Base-by-base conservation (phyloP, 805 yeast genomes). In the Yarrowia sp. region DNA sequence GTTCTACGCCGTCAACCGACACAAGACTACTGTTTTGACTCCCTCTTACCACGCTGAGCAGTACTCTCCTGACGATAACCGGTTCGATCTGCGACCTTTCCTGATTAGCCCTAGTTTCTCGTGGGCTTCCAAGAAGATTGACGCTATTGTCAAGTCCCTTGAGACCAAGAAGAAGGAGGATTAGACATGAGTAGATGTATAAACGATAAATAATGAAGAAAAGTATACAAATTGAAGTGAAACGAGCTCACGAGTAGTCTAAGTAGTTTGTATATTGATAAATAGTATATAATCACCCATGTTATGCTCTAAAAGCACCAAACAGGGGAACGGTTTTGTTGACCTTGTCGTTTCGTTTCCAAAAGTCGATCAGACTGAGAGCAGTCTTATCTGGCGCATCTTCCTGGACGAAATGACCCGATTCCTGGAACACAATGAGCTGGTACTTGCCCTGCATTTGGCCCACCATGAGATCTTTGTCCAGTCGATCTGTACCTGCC, bases 1-100 rank as follows among this genome's bases (percentile, higher is more conserved):
- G 82, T 95, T 86, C 77, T 96, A 95, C 79, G 97, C 98, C 5
- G 86, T 95, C 69, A 95, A 95, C 78, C 87, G 99, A 75, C 99
- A 95, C 79, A 95, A 95, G 79, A 95, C 91, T 87, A 95, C 99
- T 0, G 93, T 94, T n/a, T 84, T 93, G 77, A 95, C 99, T 0
- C 99, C 99, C 14, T 86, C 96, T 45, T 95, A 95, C 76, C 99
- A 95, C 75, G 99, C 99, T 0, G 99, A 95, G 77, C 96, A 91
- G 75, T 95, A 95, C 76, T 93, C 98, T 2, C 98, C 99, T 0
- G 99, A 95, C 78, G 99, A 95, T 78, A 95, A 95, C 77, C 84
- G 99, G 74, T 95, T 90, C 78, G 99, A 95, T 77, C 82, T 96
- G 75, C 84, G 99, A 73, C 99, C 99, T n/a, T 92, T 95, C 78